Conservation (phyloP, 495 filamentous ascomycete species). For the Articulospora tetracladia region DNA sequence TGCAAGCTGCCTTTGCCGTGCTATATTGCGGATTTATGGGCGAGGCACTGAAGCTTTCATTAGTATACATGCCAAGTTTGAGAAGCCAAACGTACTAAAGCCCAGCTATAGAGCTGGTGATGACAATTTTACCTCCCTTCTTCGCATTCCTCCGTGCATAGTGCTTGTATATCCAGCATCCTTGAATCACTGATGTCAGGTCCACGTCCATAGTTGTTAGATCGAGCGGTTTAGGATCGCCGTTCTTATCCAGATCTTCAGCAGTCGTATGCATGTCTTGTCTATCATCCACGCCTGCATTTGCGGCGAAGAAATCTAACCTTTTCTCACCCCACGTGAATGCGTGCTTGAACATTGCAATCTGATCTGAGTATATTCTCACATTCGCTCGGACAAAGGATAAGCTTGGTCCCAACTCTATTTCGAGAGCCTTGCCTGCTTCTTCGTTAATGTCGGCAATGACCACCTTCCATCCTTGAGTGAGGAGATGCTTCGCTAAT, state of each 20-base stretch:
- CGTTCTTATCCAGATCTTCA: neutral
- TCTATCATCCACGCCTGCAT: slow-evolving; percentile 5
- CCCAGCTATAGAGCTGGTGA: too few relatives aligned
- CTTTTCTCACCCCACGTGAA: slow-evolving; percentile 1
- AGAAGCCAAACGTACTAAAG: too few relatives aligned
- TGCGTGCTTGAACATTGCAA: slow-evolving; percentile 4
- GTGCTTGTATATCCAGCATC: slow-evolving; percentile 39
- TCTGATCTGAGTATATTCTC: neutral
- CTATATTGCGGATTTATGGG: too few relatives aligned
- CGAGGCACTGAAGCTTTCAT: too few relatives aligned
- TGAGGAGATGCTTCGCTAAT: slow-evolving; percentile 33
- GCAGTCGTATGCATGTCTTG: neutral
- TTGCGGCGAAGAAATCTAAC: slow-evolving; percentile 9
- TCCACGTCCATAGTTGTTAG: slow-evolving; percentile 40
- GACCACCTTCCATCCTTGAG: slow-evolving; percentile 28
- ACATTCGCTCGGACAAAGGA: slow-evolving; percentile 2
- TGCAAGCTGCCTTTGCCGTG: too few relatives aligned
- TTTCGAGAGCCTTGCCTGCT: slow-evolving; percentile 15
- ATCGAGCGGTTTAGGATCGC: slow-evolving; percentile 30
- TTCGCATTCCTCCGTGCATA: slow-evolving; percentile 33
- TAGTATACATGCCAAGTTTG: too few relatives aligned
- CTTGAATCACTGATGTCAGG: slow-evolving; percentile 33
- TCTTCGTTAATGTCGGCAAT: slow-evolving; percentile 40
- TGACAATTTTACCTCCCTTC: slow-evolving; percentile 28
- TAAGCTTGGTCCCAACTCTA: slow-evolving; percentile 7